These are phyloP conservation scores for Amanita rimosa DNA, from an alignment of 768 basidiomycete species.

Conservation along the genomic window DNA sequence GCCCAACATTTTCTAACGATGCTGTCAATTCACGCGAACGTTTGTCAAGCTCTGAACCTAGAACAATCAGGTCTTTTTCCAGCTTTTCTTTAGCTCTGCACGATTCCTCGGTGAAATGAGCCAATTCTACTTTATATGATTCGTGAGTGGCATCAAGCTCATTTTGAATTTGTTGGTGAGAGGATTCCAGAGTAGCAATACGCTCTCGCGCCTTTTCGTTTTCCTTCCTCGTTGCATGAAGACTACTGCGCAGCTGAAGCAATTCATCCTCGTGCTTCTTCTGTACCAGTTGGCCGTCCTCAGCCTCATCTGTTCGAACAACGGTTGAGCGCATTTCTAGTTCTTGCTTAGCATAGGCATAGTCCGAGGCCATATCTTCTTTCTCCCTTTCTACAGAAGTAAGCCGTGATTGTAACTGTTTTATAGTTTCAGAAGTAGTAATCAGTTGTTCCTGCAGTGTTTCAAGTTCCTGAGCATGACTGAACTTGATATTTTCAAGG, in stretches of 20 bases:
- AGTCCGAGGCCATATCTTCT: conserved; percentile 20
- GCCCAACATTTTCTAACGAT: conserved; percentile 25
- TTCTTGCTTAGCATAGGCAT: conserved; percentile 17
- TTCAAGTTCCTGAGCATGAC: conserved; percentile 25
- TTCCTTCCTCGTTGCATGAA: conserved; percentile 11
- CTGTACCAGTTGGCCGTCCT: conserved; percentile 11
- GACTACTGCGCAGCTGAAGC: conserved; percentile 12
- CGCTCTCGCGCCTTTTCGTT: conserved; percentile 1
- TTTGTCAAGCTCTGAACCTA: conserved; percentile 24
- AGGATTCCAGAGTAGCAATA: background rate
- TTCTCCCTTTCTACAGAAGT: conserved; percentile 11
- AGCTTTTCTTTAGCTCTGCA: conserved; percentile 9
- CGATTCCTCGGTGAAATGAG: background rate
- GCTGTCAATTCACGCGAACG: conserved; percentile 25
- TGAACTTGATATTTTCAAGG: conserved; percentile 20
- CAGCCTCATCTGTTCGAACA: conserved; percentile 13
- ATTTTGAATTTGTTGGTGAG: conserved; percentile 2
- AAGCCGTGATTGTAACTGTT: background rate
- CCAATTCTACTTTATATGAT: background rate
- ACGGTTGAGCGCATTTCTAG: conserved; percentile 15
- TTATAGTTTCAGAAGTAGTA: conserved; percentile 7
- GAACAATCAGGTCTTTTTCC: conserved; percentile 22
- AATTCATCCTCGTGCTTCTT: conserved; percentile 11
- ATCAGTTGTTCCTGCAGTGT: conserved; percentile 25
- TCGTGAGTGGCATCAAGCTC: conserved; percentile 14